A percentile compares a stretch with the other conserved stretches of the same genome.
These are phyloP conservation scores for Medicago arabica DNA, from an alignment of 306 rosid species.

Conservation along the genomic window DNA sequence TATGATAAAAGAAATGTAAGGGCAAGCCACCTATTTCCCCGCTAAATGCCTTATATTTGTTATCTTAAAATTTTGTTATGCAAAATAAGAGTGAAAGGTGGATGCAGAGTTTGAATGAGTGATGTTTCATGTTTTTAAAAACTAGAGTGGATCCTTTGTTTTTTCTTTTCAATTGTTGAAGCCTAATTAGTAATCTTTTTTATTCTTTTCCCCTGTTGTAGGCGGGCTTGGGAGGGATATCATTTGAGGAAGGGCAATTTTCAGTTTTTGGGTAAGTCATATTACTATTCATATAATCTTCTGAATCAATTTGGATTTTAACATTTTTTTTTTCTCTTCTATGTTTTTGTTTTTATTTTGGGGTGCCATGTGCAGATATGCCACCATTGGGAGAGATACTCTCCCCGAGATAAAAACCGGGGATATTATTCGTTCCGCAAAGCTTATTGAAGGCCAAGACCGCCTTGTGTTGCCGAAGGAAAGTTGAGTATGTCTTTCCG, in stretches of 20 bases:
- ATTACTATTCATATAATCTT: slow-evolving; percentile 22
- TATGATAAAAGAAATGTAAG: slow-evolving; percentile 90
- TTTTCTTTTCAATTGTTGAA: slow-evolving; percentile 10
- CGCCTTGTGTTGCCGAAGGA: slow-evolving; percentile 74
- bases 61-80: slow-evolving; percentile 13
- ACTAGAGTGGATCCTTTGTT: slow-evolving; percentile 10
- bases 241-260: slow-evolving; percentile 98
- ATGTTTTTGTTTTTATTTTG: background rate
- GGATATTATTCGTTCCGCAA: slow-evolving; percentile 75
- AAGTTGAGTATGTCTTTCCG: slow-evolving; percentile 46
- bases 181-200: slow-evolving; percentile 1
- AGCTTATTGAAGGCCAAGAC: slow-evolving; percentile 81
- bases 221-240: slow-evolving; percentile 98
- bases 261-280: slow-evolving; percentile 83
- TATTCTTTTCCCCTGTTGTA: slow-evolving; percentile 39
- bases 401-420: slow-evolving; percentile 92
- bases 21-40: background rate
- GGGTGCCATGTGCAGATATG: slow-evolving; percentile 60
- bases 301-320: background rate
- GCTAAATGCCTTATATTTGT: background rate
- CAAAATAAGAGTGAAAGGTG: slow-evolving; percentile 25
- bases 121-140: background rate
- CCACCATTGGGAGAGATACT: slow-evolving; percentile 81
- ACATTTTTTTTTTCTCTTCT: background rate
- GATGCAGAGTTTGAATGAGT: slow-evolving; percentile 19